phyloP scores from a whole-genome alignment of 805 yeast species.

The Saturnispora saitoi region DNA sequence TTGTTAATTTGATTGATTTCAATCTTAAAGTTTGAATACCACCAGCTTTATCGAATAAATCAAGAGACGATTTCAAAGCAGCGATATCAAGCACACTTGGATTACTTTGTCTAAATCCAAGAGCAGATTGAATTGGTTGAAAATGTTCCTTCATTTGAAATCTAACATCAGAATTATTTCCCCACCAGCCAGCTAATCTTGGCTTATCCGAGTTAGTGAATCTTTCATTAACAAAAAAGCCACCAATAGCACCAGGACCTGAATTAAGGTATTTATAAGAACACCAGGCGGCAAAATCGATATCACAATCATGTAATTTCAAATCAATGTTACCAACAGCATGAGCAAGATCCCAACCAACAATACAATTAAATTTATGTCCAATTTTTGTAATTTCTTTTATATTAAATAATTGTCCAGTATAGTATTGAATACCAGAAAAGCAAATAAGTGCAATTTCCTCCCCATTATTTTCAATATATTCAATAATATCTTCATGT shows the following conservation, averaged over 20 bases:
- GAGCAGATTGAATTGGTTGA: slow-evolving; percentile 76
- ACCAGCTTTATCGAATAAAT: slow-evolving; percentile 49
- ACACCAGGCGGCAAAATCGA: slow-evolving; percentile 94
- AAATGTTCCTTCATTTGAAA: slow-evolving; percentile 74
- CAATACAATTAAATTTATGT: slow-evolving; percentile 43
- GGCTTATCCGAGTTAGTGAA: slow-evolving; percentile 35
- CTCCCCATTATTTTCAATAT: slow-evolving; percentile 48
- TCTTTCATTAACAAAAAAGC: slow-evolving; percentile 65
- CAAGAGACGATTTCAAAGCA: slow-evolving; percentile 57
- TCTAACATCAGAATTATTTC: slow-evolving; percentile 60
- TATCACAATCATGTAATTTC: slow-evolving; percentile 75
- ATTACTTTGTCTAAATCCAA: slow-evolving; percentile 83
- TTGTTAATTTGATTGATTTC: slow-evolving; percentile 52
- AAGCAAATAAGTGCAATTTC: slow-evolving; percentile 67
- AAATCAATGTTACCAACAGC: slow-evolving; percentile 84
- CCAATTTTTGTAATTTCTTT: slow-evolving; percentile 57
- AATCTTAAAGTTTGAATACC: slow-evolving; percentile 52
- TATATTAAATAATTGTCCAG: slow-evolving; percentile 83
- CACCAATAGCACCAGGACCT: slow-evolving; percentile 93
- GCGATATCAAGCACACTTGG: slow-evolving; percentile 85
- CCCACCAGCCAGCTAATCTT: slow-evolving; percentile 97
- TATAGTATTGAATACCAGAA: slow-evolving; percentile 85
- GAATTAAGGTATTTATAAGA: slow-evolving; percentile 84
- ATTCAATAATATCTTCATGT: slow-evolving; percentile 52
- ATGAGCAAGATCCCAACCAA: slow-evolving; percentile 96